phyloP scores from a whole-genome alignment of 371 early-diverging fungal species.

The Rhizopus arrhizus region DNA sequence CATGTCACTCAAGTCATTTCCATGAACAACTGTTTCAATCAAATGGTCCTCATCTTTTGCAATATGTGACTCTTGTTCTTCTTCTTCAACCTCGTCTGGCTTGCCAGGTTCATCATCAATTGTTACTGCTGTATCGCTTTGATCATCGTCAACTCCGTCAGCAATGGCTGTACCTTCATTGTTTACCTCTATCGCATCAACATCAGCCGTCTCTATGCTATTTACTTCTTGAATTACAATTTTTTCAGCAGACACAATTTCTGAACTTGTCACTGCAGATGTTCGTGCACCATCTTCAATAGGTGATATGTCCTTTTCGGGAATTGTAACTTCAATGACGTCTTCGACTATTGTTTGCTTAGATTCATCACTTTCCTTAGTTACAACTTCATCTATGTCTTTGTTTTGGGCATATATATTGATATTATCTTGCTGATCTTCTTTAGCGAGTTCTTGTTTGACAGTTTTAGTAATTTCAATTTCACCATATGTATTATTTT shows the following conservation, averaged over 20 bases:
- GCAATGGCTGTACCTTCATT: neutral
- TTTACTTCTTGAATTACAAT: neutral
- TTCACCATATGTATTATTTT: too few relatives aligned
- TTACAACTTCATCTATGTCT: neutral
- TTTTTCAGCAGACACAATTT: neutral
- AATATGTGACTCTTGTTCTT: neutral
- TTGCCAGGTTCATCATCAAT: neutral
- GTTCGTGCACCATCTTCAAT: neutral
- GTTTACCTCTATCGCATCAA: neutral
- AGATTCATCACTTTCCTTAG: neutral
- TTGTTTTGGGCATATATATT: neutral
- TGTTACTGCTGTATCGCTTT: neutral
- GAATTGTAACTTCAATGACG: neutral
- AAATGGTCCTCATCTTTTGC: neutral
- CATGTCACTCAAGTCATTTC: conserved; percentile 4
- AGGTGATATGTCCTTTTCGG: neutral
- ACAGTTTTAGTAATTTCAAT: too few relatives aligned
- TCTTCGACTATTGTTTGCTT: neutral
- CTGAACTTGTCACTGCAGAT: conserved; percentile 1
- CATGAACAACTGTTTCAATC: conserved; percentile 3
- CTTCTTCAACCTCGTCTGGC: neutral
- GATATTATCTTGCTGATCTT: too few relatives aligned
- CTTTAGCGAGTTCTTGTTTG: too few relatives aligned
- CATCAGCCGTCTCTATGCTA: conserved; percentile 8
- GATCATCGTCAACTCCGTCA: neutral